These are phyloP conservation scores for Penicillium robsamsonii DNA, from an alignment of 495 filamentous ascomycete species.

Conservation along the genomic window DNA sequence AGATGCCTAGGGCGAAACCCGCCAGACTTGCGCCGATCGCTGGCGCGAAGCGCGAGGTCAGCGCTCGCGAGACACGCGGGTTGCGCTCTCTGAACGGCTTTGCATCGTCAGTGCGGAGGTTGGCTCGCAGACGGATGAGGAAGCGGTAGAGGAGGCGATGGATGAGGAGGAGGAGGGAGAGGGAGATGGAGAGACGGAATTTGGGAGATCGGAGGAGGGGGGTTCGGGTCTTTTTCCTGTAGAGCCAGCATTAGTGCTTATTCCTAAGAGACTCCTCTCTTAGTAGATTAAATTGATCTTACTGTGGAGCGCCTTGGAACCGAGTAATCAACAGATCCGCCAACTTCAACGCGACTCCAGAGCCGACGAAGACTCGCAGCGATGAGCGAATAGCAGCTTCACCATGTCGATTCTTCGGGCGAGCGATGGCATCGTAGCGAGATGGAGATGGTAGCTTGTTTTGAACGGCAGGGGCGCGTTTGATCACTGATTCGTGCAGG, in stretches of 20 bases:
- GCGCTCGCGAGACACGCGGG: slow-evolving; percentile 64
- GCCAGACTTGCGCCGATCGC: slow-evolving; percentile 85
- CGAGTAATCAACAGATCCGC: slow-evolving; percentile 56
- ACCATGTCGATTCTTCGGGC: slow-evolving; percentile 67
- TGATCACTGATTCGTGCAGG: slow-evolving; percentile 74
- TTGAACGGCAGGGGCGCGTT: slow-evolving; percentile 58
- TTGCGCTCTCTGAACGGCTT: slow-evolving; percentile 78
- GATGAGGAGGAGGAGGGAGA: slow-evolving; percentile 80
- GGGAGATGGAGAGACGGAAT: slow-evolving; percentile 72
- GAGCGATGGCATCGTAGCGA: slow-evolving; percentile 51
- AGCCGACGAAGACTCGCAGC: slow-evolving; percentile 71
- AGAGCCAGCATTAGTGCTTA: not conserved
- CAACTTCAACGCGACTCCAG: slow-evolving; percentile 66
- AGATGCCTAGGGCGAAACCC: slow-evolving; percentile 75
- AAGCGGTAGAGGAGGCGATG: slow-evolving; percentile 91
- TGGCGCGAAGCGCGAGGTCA: slow-evolving; percentile 81
- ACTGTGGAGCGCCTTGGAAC: slow-evolving; percentile 41
- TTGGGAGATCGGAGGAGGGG: slow-evolving; percentile 66
- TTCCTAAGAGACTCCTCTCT: not conserved
- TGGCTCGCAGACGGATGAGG: slow-evolving; percentile 72
- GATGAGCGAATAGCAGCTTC: slow-evolving; percentile 73
- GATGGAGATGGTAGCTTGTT: slow-evolving; percentile 58
- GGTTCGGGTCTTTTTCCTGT: slow-evolving; percentile 43
- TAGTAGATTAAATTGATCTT: slow-evolving; percentile 8
- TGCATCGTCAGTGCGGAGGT: slow-evolving; percentile 72